phyloP scores from a whole-genome alignment of 495 filamentous ascomycete genomes.

The Platismatia glauca region DNA sequence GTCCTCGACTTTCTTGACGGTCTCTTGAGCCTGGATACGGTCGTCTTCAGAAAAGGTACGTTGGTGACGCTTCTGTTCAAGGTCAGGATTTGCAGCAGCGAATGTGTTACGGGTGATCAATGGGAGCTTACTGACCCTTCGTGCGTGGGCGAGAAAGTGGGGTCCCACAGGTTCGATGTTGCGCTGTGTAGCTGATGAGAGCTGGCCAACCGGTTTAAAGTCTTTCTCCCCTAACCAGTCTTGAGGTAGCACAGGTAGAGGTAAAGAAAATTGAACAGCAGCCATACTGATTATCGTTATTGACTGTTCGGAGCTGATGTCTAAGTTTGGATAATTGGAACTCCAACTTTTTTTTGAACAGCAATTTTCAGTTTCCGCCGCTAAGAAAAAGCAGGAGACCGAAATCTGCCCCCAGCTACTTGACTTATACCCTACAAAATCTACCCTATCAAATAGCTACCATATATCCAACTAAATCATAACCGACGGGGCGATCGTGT shows the following conservation, averaged over 20 bases:
- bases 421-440: no score
- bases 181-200: conserved; percentile 64
- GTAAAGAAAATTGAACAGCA: conserved; percentile 38
- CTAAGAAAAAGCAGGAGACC: background rate
- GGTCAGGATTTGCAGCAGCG: background rate
- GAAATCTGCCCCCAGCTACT: no score
- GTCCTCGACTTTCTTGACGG: conserved; percentile 90
- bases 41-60: conserved; percentile 99
- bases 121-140: conserved; percentile 51
- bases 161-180: conserved; percentile 92
- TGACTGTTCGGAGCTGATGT: background rate
- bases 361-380: background rate
- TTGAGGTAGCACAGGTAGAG: conserved; percentile 67
- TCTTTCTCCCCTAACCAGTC: conserved; percentile 86
- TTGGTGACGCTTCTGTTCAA: conserved; percentile 68
- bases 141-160: conserved; percentile 94
- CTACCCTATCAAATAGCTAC: no score
- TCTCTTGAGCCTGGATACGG: conserved; percentile 87
- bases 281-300: conserved; percentile 34
- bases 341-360: background rate
- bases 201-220: conserved; percentile 67
- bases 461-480: no score
- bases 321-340: background rate
- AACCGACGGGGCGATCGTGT: no score
- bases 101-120: background rate